These are phyloP conservation scores for Podila minutissima DNA, from an alignment of 192 early-diverging fungal species.

Conservation along the genomic window DNA sequence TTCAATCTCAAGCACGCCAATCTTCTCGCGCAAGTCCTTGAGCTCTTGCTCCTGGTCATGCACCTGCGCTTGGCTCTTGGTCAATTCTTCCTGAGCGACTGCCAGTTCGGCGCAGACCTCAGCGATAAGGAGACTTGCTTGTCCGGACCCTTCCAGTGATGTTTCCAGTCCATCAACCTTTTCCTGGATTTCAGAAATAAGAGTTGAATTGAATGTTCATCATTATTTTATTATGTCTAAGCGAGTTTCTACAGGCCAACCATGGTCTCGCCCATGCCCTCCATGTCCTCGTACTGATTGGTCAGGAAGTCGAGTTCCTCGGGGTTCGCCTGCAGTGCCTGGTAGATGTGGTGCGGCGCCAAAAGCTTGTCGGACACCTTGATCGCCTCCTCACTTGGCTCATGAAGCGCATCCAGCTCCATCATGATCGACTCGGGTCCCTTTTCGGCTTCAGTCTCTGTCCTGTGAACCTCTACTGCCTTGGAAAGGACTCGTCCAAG, in stretches of 20 bases:
- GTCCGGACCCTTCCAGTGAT: not conserved
- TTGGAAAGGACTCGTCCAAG: constrained; percentile 53
- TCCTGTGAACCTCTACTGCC: constrained; percentile 51
- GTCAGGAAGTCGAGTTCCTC: constrained; percentile 61
- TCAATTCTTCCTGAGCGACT: constrained; percentile 12
- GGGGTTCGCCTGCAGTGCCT: constrained; percentile 50
- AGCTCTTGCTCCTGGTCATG: constrained; percentile 23
- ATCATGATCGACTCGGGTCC: constrained; percentile 34
- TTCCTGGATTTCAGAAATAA: constrained; percentile 23
- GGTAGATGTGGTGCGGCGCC: constrained; percentile 65
- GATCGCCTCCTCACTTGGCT: constrained; percentile 19
- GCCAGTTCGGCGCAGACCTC: constrained; percentile 26
- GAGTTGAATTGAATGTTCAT: not conserved
- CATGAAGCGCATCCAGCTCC: constrained; percentile 39
- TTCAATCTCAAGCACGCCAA: constrained; percentile 5
- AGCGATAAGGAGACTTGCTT: not conserved
- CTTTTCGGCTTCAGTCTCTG: constrained; percentile 43
- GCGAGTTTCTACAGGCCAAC: constrained; percentile 6
- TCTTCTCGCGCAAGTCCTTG: constrained; percentile 10
- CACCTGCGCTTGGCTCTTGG: constrained; percentile 14
- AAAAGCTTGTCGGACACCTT: constrained; percentile 53
- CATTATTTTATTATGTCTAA: no score
- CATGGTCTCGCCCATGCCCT: constrained; percentile 47
- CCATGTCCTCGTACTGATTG: constrained; percentile 51
- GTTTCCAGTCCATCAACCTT: constrained; percentile 15